These are phyloP conservation scores for Lactarius evosmus DNA, from an alignment of 768 basidiomycete genomes.

Conservation along the genomic window DNA sequence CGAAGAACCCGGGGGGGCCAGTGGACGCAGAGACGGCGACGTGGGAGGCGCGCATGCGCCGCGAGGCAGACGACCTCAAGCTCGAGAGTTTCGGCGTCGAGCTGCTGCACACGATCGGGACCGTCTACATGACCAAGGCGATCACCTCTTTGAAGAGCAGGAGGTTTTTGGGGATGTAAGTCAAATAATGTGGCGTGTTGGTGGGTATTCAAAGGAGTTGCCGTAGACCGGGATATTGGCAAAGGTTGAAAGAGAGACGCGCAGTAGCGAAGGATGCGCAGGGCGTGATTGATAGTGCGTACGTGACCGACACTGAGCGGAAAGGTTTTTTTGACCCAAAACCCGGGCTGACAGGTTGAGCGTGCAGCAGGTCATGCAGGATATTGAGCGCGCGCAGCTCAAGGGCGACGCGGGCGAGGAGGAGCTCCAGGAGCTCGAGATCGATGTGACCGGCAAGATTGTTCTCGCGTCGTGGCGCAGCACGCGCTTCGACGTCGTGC, in stretches of 20 bases:
- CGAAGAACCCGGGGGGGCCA: constrained; percentile 73
- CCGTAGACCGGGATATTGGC: constrained; percentile 83
- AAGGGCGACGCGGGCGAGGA: constrained; percentile 90
- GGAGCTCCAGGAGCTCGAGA: constrained; percentile 78
- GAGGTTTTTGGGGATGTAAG: constrained; percentile 87
- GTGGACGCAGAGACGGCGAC: constrained; percentile 79
- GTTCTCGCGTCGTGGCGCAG: constrained; percentile 98
- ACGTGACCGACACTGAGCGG: constrained; percentile 36
- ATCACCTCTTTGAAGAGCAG: constrained; percentile 87
- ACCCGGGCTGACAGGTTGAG: constrained; percentile 45
- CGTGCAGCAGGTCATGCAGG: constrained; percentile 78
- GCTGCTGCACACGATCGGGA: constrained; percentile 88
- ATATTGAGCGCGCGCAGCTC: constrained; percentile 87
- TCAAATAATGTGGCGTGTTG: too few species aligned
- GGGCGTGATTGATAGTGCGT: constrained; percentile 96
- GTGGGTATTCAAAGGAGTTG: too few species aligned
- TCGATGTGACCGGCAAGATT: constrained; percentile 93
- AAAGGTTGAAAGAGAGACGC: constrained; percentile 92
- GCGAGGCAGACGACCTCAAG: constrained; percentile 93
- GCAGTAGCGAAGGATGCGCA: constrained; percentile 92
- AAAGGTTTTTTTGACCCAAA: neutral
- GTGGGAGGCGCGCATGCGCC: constrained; percentile 72
- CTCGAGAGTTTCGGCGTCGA: constrained; percentile 97
- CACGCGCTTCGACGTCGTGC: constrained; percentile 90
- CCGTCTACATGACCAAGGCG: constrained; percentile 91